Conservation (phyloP, 1,284 basidiomycete species). For the Naganishia sp. region DNA sequence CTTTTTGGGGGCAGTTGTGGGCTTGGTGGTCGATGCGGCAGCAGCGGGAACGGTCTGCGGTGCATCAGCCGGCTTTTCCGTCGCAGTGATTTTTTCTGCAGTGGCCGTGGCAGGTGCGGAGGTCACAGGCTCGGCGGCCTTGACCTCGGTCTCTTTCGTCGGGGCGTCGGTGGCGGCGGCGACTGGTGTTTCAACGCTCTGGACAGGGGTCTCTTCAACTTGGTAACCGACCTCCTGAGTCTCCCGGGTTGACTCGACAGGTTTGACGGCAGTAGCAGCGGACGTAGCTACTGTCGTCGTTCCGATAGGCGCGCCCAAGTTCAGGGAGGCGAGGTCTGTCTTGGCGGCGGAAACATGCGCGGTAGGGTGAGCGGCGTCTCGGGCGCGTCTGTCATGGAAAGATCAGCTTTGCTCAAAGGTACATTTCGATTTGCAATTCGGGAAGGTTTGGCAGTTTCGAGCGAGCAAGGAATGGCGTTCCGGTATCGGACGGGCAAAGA, state of each 20-base stretch:
- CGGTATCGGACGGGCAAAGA: not conserved
- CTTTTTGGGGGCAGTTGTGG: conserved; percentile 35
- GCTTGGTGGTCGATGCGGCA: conserved; percentile 12
- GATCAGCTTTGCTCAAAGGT: not conserved
- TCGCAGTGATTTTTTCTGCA: conserved; percentile 23
- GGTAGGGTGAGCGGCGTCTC: conserved; percentile 15
- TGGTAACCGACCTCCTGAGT: conserved; percentile 19
- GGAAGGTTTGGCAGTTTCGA: not conserved
- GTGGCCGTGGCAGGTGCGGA: conserved; percentile 22
- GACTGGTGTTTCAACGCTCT: conserved; percentile 7
- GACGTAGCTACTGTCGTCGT: not conserved
- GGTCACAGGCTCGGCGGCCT: conserved; percentile 19
- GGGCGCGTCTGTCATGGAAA: conserved; percentile 5
- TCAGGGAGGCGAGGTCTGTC: conserved; percentile 7
- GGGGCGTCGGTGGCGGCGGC: conserved; percentile 11
- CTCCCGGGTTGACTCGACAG: conserved; percentile 14
- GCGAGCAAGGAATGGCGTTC: not conserved
- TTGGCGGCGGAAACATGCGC: conserved; percentile 6
- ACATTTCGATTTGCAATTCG: not conserved
- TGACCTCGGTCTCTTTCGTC: conserved; percentile 8
- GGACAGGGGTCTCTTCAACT: conserved; percentile 11
- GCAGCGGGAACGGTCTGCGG: conserved; percentile 21
- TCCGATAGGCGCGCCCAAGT: conserved; percentile 14
- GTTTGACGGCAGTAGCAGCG: conserved; percentile 17
- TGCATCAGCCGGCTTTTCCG: conserved; percentile 20